Base-by-base conservation (phyloP, 2,329 filamentous ascomycete species). In the Pyrenophora tritici-repentis region DNA sequence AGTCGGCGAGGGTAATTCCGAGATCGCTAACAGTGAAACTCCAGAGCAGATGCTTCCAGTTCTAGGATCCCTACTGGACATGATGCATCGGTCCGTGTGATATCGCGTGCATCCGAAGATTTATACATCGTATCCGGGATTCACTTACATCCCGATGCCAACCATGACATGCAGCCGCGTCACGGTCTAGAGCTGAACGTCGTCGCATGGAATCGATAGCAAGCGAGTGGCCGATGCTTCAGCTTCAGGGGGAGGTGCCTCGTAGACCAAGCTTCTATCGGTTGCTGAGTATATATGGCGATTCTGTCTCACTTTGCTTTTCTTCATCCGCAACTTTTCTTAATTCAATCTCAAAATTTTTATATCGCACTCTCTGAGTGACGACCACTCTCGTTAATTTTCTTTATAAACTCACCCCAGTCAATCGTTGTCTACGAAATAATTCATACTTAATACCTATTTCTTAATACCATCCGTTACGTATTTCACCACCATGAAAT, bases 361-460 rank as follows among this genome's bases (percentile, higher is more conserved):
- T 31, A 50, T 56, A 29, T 60, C 61, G 53, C 61, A 58, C 41
- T 50, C 43, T 53, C 49, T 47, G 56, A 50, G 50, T 54, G 52
- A 50, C 47, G 53, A 49, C 52, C 41, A 55, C 55, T 42, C 45
- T 56, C 53, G 40, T 53, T 60, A 29, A 33, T 47, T 50, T 42
- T 13, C 16, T 38, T 26, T 20, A 39, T 31, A 49, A 55, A 46
- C 62, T 58, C 57, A 65, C 62, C 55, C 41, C 33, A 68, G 62
- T 67, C 67, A 63, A 47, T 70, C 64, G 31, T 62, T 66, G 47
- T 51, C 42, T 49, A 50, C 42, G 43, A 47, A 36, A 37, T 20
- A 45, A 50, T 50, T 35, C 31, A 46, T 35, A 50, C 12, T 8
- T 47, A 51, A 51, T 51, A 42, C 3, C 36, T 45, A 52, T 42